Conservation (phyloP, 306 rosid species). For the Vicia sativa region DNA sequence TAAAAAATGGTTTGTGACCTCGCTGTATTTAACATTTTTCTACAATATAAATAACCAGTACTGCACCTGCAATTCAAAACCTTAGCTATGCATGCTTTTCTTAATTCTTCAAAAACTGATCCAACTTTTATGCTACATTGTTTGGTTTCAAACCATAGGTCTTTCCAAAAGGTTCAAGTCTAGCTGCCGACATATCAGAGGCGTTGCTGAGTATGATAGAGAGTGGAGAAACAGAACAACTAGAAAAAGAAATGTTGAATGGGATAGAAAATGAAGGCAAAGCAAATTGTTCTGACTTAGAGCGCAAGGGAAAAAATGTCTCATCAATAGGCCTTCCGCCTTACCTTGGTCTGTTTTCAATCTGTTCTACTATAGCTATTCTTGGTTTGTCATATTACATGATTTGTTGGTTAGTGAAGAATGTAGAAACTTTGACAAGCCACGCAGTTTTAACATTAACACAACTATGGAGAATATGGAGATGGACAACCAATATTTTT, state of each 20-base stretch:
- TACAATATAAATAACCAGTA: not conserved
- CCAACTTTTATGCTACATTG: not conserved
- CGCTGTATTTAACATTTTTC: not conserved
- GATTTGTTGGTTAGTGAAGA: slow-evolving; percentile 16
- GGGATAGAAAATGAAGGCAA: not conserved
- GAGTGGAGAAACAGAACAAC: slow-evolving; percentile 32
- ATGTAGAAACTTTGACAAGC: slow-evolving; percentile 29
- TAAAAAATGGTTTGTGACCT: not conserved
- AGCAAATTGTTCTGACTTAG: not conserved
- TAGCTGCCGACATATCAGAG: slow-evolving; percentile 36
- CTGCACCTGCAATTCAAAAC: not conserved
- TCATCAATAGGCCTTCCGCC: slow-evolving; percentile 27
- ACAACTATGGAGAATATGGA: slow-evolving; percentile 31
- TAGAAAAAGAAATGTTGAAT: slow-evolving; percentile 35
- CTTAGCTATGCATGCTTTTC: not conserved
- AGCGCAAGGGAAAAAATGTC: not conserved
- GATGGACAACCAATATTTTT: slow-evolving; percentile 20
- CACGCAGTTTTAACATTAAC: not conserved
- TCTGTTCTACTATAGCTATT: slow-evolving; percentile 23
- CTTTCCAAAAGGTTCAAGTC: slow-evolving; percentile 32
- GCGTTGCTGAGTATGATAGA: slow-evolving; percentile 38
- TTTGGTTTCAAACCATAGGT: not conserved
- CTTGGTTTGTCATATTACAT: slow-evolving; percentile 22
- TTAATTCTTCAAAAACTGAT: not conserved
- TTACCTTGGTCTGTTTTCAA: slow-evolving; percentile 34